Base-by-base conservation (phyloP, 1,284 basidiomycete species). In the Stereum hirsutum region DNA sequence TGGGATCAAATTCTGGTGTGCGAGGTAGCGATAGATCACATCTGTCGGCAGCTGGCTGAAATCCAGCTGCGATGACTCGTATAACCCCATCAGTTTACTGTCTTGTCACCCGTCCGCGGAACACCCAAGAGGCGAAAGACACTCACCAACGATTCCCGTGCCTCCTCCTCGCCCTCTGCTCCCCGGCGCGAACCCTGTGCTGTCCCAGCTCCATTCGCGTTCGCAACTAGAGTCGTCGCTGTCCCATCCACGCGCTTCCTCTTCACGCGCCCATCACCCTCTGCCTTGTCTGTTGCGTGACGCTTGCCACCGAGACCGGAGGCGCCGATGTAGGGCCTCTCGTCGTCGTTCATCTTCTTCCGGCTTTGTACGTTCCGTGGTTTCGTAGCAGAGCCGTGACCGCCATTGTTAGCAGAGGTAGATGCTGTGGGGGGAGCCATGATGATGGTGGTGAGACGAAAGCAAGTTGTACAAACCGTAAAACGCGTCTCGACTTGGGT, bases 1-100 rank as follows among this genome's bases (percentile, higher is more conserved):
- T 14, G 86, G 85, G 19, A 83, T 66, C 41, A 88, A 69, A 55
- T 85, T 78, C 53, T 74, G 81, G 44, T 81, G 75, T 12, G 69
- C 67, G 44, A 89, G 71, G 58, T 89, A 89, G 44, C 75, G 72
- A 56, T 84, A 72, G 21, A 88, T 62, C 12, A 73, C 70, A 25
- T 70, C 59, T 19, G 64, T 63, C 17, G 83, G 73, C 60, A 88
- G 65, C 49, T 74, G 73, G 35, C 67, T 64, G 56, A 88, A 87
- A 57, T 88, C 81, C 51, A 88, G 71, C 85, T 88, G 58, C 17
- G 33, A 12, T 35, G 33, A 8, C 8, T 8, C 8, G 17, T 35
- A 17, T 35, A 17, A 20, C 19, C 8, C 33, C 8, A 8, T 8
- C 8, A 12, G 8, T 11, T 35, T 7, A 19, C 33, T 11, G 10